Base-by-base conservation (phyloP, 805 yeast species). In the Kurtzmaniella fragi region DNA sequence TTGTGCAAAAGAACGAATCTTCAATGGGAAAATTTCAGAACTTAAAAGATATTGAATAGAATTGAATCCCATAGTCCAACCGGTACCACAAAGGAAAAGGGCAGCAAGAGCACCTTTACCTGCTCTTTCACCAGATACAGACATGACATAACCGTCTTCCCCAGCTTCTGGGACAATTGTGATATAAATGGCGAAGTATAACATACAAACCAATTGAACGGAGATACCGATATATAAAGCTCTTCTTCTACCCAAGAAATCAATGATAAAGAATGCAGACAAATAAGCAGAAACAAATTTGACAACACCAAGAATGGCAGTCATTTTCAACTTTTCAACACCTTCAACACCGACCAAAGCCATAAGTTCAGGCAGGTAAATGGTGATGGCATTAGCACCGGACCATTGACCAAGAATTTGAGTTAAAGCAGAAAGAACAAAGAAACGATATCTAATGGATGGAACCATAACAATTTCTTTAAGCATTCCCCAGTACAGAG, bases 51-150 rank as follows among this genome's bases (percentile, higher is more conserved):
- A 75, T 49, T 75, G 80, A 32, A 73, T 56, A 2, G 76, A 61
- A 56, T 77, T 76, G 70, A 72, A 77, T 27, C 80, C 80, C 54
- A 75, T 50, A 20, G 77, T 70, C 81, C 81, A 76, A 25, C 78
- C 80, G 12, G 64, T 57, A 44, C 80, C 80, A 17, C 65, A 61
- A 17, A 75, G 48, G 49, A 61, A 74, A 26, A 76, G 49, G 34
- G 73, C 65, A 0, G 77, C 76, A 37, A 75, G 47, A 9, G 79
- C 80, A 37, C 64, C 76, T 38, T 57, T 50, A 23, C 75, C 64
- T 1, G 77, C 77, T 2, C 47, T 46, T 16, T 44, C 43, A 42
- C 66, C 57, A 2, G 67, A 52, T 0, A 59, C 43, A 1, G 64
- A 53, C 44, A 67, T 52, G 0, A 26, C 42, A 6, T 45, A 54